phyloP scores from a whole-genome alignment of 192 early-diverging fungal species.

The Glomus cerebriforme region DNA sequence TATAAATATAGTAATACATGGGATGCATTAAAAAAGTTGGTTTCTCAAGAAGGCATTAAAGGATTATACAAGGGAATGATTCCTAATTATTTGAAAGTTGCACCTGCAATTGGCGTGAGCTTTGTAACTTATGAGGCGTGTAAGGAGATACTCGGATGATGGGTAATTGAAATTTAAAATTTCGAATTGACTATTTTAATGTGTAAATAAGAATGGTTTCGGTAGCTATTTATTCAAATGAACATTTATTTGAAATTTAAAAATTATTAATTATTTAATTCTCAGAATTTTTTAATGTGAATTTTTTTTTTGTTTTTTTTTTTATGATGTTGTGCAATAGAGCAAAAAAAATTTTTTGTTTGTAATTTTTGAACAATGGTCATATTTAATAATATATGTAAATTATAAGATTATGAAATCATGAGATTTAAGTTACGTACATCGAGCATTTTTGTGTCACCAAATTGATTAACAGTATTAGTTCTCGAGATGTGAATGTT shows the following conservation, averaged over 20 bases:
- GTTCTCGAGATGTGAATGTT: too few species aligned
- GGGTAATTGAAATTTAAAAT: neutral
- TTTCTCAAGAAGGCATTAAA: slow-evolving; percentile 62
- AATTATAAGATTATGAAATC: too few species aligned
- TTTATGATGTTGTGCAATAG: too few species aligned
- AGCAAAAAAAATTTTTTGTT: too few species aligned
- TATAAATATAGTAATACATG: slow-evolving; percentile 76
- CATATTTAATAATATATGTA: too few species aligned
- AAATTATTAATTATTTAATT: neutral
- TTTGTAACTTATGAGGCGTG: slow-evolving; percentile 82
- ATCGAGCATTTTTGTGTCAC: too few species aligned
- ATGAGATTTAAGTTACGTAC: too few species aligned
- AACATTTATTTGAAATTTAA: neutral
- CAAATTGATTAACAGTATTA: too few species aligned
- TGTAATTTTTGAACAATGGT: too few species aligned
- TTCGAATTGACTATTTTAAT: neutral
- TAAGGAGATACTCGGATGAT: slow-evolving; percentile 60
- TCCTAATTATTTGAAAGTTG: slow-evolving; percentile 85
- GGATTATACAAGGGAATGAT: slow-evolving; percentile 78
- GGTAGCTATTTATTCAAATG: neutral
- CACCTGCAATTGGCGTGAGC: slow-evolving; percentile 80
- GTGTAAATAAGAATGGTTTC: neutral
- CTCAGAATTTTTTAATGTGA: neutral
- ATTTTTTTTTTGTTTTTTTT: neutral
- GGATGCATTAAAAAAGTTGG: slow-evolving; percentile 64